These are phyloP conservation scores for Lasiodiplodia gonubiensis DNA, from an alignment of 2,329 filamentous ascomycete species.

Conservation along the genomic window DNA sequence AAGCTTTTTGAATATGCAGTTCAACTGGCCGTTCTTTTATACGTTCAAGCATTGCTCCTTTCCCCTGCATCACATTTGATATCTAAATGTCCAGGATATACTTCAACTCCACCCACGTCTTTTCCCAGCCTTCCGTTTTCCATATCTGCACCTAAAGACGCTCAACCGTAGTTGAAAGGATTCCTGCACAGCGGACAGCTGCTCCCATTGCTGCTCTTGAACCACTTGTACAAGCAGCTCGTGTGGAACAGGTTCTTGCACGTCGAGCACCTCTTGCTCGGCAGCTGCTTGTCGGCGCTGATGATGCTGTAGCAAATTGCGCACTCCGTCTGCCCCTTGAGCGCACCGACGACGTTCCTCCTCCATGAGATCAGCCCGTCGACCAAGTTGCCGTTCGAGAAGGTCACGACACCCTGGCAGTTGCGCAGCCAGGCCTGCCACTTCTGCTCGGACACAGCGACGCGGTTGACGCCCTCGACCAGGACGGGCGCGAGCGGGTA, in stretches of 20 bases:
- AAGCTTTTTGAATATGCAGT: background rate
- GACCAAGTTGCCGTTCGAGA: constrained; percentile 85
- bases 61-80: background rate
- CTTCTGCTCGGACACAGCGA: constrained; percentile 87
- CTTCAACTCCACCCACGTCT: background rate
- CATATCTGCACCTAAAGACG: background rate
- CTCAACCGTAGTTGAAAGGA: constrained; percentile 71
- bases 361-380: constrained; percentile 87
- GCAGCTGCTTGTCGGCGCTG: constrained; percentile 83
- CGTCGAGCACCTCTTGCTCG: constrained; percentile 87
- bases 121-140: too few species aligned
- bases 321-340: constrained; percentile 94
- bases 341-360: constrained; percentile 81
- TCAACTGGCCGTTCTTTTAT: background rate
- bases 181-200: constrained; percentile 93
- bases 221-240: constrained; percentile 93
- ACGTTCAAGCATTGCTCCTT: background rate
- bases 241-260: constrained; percentile 95
- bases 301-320: constrained; percentile 98
- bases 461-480: constrained; percentile 78
- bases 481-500: constrained; percentile 83
- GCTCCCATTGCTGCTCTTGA: constrained; percentile 88
- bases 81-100: background rate
- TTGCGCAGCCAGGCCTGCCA: constrained; percentile 91
- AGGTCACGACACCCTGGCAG: constrained; percentile 90